A percentile compares a stretch with the other conserved stretches of the same genome.
phyloP scores from a whole-genome alignment of 768 basidiomycete genomes.

The Podaxis carcinomalis region DNA sequence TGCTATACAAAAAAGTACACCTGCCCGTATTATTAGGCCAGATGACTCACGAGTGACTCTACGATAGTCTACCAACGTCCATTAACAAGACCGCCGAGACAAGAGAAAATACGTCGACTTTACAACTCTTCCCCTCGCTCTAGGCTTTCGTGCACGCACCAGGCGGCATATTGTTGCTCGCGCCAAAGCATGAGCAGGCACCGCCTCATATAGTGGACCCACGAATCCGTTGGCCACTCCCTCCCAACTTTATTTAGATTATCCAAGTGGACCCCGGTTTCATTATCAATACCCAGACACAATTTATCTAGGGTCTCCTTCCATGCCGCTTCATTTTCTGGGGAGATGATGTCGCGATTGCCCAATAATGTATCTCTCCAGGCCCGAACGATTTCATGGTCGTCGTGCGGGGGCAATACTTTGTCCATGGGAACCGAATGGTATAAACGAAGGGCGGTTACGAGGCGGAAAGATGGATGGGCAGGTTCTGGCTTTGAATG shows the following conservation, averaged over 20 bases:
- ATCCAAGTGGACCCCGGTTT: conserved; percentile 5
- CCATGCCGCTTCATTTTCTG: conserved; percentile 48
- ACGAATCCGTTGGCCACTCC: conserved; percentile 4
- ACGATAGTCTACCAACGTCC: background rate
- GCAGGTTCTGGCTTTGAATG: conserved; percentile 56
- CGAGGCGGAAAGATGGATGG: conserved; percentile 78
- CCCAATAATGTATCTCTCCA: conserved; percentile 58
- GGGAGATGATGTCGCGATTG: conserved; percentile 38
- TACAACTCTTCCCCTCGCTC: conserved; percentile 2
- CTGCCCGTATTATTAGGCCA: no score
- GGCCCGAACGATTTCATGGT: conserved; percentile 27
- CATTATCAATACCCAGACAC: conserved; percentile 26
- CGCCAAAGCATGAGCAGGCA: conserved; percentile 8
- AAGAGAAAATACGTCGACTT: background rate
- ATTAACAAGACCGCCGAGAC: background rate
- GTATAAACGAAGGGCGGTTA: conserved; percentile 66
- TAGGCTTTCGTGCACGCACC: background rate
- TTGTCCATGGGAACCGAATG: conserved; percentile 36
- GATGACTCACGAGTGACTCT: no score
- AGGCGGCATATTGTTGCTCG: conserved; percentile 6
- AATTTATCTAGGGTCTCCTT: conserved; percentile 31
- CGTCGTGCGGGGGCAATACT: conserved; percentile 18
- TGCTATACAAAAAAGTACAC: background rate
- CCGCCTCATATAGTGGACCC: conserved; percentile 7
- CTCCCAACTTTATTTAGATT: conserved; percentile 6